Evolutionary conservation across 2,329 filamentous ascomycete genomes (phyloP).

Genomic region (Fusarium tricinctum): DNA sequence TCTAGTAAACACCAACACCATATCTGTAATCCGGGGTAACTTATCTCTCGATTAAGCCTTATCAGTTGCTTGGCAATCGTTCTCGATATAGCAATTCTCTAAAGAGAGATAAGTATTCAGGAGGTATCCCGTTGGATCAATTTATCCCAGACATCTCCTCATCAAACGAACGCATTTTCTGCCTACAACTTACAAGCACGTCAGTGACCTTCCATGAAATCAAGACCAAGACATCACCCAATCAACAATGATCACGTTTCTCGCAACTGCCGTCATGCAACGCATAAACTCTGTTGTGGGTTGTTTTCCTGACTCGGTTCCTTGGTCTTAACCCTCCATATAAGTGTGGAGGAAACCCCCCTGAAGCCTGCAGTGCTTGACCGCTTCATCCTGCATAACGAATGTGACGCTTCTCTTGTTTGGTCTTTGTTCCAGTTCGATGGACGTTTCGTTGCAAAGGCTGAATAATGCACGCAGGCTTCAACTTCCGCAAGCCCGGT

Average conservation of each 20-base stretch:
- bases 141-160: background rate
- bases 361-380: background rate
- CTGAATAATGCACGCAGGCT: background rate
- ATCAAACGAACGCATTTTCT: background rate
- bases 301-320: background rate
- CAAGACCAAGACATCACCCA: background rate
- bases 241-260: conserved; percentile 11
- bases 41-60: conserved; percentile 14
- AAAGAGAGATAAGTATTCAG: too few relatives aligned
- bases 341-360: background rate
- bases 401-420: background rate
- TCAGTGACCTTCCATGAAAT: background rate
- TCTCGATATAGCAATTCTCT: too few relatives aligned
- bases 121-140: background rate
- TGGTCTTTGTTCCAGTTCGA: background rate
- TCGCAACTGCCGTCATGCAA: conserved; percentile 13
- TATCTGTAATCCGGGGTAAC: conserved; percentile 27
- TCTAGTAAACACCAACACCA: conserved; percentile 29
- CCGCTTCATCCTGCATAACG: background rate
- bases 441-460: background rate
- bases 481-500: conserved; percentile 1
- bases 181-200: background rate
- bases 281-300: conserved; percentile 2
- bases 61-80: conserved; percentile 16
- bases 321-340: background rate